Conservation (phyloP, 768 basidiomycete species). For the Hemileccinum impolitum region DNA sequence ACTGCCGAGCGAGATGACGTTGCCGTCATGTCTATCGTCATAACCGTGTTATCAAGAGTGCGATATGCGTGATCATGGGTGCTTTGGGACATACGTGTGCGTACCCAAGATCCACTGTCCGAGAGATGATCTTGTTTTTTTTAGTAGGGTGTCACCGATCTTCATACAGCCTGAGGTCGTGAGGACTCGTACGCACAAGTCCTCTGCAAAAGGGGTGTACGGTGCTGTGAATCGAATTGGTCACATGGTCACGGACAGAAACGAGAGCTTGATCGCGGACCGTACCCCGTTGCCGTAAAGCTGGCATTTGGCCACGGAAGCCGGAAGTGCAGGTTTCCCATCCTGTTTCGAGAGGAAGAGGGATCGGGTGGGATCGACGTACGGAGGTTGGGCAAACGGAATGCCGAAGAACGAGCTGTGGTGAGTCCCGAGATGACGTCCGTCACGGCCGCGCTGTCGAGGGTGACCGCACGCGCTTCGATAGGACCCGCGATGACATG, state of each 20-base stretch:
- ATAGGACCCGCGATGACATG: background rate
- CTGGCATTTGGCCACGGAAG: slow-evolving; percentile 19
- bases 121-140: no score
- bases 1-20: background rate
- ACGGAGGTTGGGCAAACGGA: slow-evolving; percentile 41
- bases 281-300: slow-evolving; percentile 3
- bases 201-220: slow-evolving; percentile 39
- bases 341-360: slow-evolving; percentile 17
- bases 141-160: no score
- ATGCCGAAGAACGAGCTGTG: slow-evolving; percentile 38
- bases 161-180: no score
- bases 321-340: slow-evolving; percentile 35
- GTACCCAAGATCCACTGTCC: no score
- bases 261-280: slow-evolving; percentile 2
- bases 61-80: no score
- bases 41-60: background rate
- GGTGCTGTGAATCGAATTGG: slow-evolving; percentile 27
- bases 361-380: slow-evolving; percentile 4
- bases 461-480: slow-evolving; percentile 15
- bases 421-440: slow-evolving; percentile 25
- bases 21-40: background rate
- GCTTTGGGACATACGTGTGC: no score
- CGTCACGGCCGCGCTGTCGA: slow-evolving; percentile 29
- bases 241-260: slow-evolving; percentile 14
- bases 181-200: slow-evolving; percentile 38